Base-by-base conservation (phyloP, 2,329 filamentous ascomycete genomes). In the Paraconiothyrium brasiliense region DNA sequence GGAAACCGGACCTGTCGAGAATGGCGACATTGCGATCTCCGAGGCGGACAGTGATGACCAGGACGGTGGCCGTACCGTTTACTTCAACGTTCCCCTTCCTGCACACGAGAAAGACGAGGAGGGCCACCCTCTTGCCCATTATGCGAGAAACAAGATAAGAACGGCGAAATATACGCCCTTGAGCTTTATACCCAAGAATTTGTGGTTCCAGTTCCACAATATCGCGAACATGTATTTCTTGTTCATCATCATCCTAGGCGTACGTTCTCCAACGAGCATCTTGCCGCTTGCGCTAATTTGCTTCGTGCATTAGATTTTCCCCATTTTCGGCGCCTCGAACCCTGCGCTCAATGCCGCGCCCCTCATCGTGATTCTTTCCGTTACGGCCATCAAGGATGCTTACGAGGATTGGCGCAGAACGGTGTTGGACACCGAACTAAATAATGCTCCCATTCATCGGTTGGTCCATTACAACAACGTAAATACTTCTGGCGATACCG, bases 211-310 rank as follows among this genome's bases (percentile, higher is more conserved):
- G 80, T 98, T 99, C 76, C 94, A 99, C 81, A 98, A 98, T 76
- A 91, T 99, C 73, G 95, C 95, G 75, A 99, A 99, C 79, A 90
- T 98, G 57, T 99, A 98, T 82, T 99, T 99, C 86, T 84, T 98
- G 70, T 97, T 98, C 81, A 87, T 94, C 72, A 94, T 97, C 76
- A 97, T 99, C 75, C 86, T 99, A 62, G 90, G 90, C 74, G 95
- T 98, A 90, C 85, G 94, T 86, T 59, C 58, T 50, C 52, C 57
- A 48, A 57, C 49, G 47, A 61, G 61, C 71, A 54, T 24, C 57
- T 54, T 60, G 24, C 20, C 49, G 46, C 66, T 65, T 27, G 20
- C 51, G 57, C 72, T 75, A 62, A 75, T 9, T 9, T 14, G 37
- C n/a, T 27, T 41, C 48, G 6, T 60, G n/a, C 32, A 61, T 37